Conservation (phyloP, 768 basidiomycete species). For the Rhodosporidiobolus odoratus region DNA sequence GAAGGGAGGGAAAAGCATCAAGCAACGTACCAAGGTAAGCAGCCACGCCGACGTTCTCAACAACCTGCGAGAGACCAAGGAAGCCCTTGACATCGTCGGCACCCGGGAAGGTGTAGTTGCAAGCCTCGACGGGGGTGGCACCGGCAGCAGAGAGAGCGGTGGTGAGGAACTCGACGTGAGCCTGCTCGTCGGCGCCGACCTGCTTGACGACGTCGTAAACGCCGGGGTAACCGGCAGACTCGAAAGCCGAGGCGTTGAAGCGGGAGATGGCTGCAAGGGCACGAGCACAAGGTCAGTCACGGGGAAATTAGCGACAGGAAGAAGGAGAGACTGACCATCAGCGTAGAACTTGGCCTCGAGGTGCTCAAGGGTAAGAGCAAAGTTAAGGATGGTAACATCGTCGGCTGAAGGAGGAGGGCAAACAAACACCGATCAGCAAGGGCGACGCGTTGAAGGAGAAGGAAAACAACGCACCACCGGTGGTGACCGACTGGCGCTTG, state of each 20-base stretch:
- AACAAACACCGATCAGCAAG: neutral
- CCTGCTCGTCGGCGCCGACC: constrained; percentile 52
- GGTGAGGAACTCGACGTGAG: constrained; percentile 57
- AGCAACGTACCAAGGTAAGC: constrained; percentile 49
- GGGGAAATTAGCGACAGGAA: neutral
- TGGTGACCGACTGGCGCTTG: constrained; percentile 33
- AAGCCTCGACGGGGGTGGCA: constrained; percentile 51
- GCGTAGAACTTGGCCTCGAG: constrained; percentile 26
- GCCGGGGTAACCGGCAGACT: constrained; percentile 46
- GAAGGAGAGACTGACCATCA: neutral
- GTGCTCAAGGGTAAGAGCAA: constrained; percentile 38
- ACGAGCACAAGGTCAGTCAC: neutral
- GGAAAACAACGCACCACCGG: neutral
- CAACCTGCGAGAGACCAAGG: constrained; percentile 52
- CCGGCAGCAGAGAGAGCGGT: constrained; percentile 50
- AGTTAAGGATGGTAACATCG: constrained; percentile 38
- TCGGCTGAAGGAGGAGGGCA: neutral
- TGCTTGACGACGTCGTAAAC: constrained; percentile 39
- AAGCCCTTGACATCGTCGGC: constrained; percentile 54
- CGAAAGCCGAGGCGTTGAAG: constrained; percentile 54
- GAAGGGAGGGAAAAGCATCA: neutral
- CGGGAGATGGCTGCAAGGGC: constrained; percentile 43
- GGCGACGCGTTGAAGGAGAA: neutral
- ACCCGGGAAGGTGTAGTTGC: constrained; percentile 56
- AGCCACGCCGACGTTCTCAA: constrained; percentile 49